phyloP scores from a whole-genome alignment of 805 yeast genomes.

The Tetrapisispora phaffii region DNA sequence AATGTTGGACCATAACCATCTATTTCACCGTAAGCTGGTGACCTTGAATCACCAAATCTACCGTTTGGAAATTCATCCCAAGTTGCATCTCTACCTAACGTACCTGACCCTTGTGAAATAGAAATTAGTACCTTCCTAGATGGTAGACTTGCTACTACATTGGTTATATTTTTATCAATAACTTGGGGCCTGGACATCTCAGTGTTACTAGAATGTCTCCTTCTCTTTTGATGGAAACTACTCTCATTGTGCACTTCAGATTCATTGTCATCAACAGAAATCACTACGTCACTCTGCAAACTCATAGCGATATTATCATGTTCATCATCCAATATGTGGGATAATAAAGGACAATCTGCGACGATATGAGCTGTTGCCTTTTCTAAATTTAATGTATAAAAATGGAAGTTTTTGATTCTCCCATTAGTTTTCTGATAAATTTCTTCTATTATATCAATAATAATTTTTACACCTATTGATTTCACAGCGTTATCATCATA shows the following conservation, averaged over 20 bases:
- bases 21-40: constrained; percentile 96
- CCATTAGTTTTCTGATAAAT: constrained; percentile 45
- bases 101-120: constrained; percentile 76
- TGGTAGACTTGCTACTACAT: constrained; percentile 14
- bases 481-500: constrained; percentile 76
- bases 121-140: constrained; percentile 55
- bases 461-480: constrained; percentile 66
- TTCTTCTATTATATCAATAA: constrained; percentile 52
- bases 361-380: constrained; percentile 83
- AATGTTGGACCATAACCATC: constrained; percentile 94
- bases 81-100: constrained; percentile 77
- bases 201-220: constrained; percentile 23
- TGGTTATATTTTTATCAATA: not conserved
- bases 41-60: constrained; percentile 87
- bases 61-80: constrained; percentile 98
- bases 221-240: constrained; percentile 19
- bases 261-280: constrained; percentile 15
- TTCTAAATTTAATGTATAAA: constrained; percentile 86
- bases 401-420: constrained; percentile 74
- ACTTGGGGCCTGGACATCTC: not conserved
- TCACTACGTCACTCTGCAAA: constrained; percentile 26
- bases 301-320: constrained; percentile 24
- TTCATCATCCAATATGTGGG: constrained; percentile 35
- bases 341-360: constrained; percentile 47
- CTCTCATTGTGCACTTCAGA: constrained; percentile 1